A percentile compares a stretch with the other conserved stretches of the same genome.
These are phyloP conservation scores for Cercospora sesami DNA, from an alignment of 2,329 filamentous ascomycete species.

Conservation along the genomic window DNA sequence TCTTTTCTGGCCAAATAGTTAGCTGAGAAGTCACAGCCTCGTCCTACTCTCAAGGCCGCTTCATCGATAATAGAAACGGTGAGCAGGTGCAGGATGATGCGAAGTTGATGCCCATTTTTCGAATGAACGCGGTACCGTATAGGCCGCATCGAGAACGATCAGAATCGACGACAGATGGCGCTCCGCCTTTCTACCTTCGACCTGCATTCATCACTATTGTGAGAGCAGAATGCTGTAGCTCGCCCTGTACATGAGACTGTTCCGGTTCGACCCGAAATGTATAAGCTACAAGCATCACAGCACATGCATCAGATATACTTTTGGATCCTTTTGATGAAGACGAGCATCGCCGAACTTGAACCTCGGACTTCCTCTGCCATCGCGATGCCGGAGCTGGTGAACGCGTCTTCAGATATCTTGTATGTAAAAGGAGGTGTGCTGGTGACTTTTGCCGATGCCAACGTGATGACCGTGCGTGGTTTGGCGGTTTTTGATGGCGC, in stretches of 20 bases:
- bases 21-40: background rate
- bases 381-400: background rate
- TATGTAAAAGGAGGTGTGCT: background rate
- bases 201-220: background rate
- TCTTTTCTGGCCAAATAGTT: background rate
- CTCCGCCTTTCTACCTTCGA: background rate
- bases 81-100: background rate
- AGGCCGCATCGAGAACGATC: background rate
- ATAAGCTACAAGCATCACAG: background rate
- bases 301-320: background rate
- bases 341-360: background rate
- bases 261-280: slow-evolving; percentile 1
- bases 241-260: background rate
- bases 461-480: background rate
- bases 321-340: background rate
- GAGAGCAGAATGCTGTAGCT: background rate
- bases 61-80: background rate
- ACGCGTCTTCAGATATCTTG: background rate
- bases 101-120: background rate
- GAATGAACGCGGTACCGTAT: background rate
- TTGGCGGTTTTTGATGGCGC: background rate
- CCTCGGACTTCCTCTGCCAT: background rate
- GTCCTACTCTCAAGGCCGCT: background rate
- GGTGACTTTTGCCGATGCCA: background rate
- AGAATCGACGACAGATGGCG: background rate